These are phyloP conservation scores for Fusarium napiforme DNA, from an alignment of 2,329 filamentous ascomycete species.

Conservation along the genomic window DNA sequence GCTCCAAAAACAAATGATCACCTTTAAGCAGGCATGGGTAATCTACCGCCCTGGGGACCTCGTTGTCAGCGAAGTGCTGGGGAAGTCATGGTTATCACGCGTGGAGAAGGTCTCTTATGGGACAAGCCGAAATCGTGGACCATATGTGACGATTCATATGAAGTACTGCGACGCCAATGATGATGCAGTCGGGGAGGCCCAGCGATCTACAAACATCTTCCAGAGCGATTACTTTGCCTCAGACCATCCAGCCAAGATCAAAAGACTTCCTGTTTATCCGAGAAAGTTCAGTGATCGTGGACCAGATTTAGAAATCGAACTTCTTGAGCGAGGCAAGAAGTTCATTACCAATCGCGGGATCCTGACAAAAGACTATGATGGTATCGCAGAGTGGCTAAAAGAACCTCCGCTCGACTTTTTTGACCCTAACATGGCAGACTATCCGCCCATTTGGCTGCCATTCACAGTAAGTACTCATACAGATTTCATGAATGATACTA, in stretches of 20 bases:
- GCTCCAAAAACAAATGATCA: background rate
- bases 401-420: background rate
- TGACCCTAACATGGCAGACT: background rate
- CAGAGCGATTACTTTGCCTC: background rate
- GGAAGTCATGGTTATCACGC: background rate
- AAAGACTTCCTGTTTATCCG: background rate
- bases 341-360: background rate
- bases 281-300: background rate
- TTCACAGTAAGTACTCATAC: fast-evolving
- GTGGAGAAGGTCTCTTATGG: background rate
- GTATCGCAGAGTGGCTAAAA: background rate
- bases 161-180: background rate
- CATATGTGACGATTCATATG: background rate
- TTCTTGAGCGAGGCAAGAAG: background rate
- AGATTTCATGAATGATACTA: fast-evolving
- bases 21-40: background rate
- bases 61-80: background rate
- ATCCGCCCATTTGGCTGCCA: background rate
- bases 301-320: background rate
- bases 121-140: background rate
- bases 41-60: background rate
- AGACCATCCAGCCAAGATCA: background rate
- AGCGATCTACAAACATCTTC: background rate
- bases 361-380: background rate
- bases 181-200: background rate